These are phyloP conservation scores for Zychaea mexicana DNA, from an alignment of 371 early-diverging fungal genomes.

Conservation along the genomic window DNA sequence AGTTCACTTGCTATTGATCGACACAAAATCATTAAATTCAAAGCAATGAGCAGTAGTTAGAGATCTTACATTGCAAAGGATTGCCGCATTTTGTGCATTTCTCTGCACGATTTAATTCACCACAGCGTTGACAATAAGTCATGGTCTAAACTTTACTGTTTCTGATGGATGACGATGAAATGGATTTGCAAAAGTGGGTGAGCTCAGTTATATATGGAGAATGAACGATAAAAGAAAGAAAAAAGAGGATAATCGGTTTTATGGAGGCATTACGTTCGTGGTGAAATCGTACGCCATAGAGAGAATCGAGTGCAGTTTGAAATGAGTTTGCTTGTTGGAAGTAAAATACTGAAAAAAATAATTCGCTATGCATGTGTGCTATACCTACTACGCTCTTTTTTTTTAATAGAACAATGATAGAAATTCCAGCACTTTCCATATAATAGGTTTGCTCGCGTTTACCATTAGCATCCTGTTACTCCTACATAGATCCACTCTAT, in stretches of 20 bases:
- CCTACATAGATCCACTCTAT: too few relatives aligned
- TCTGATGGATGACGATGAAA: not conserved
- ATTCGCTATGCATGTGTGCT: too few relatives aligned
- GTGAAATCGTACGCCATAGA: not conserved
- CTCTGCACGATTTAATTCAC: slow-evolving; percentile 31
- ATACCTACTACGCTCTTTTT: not conserved
- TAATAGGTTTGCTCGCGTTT: too few relatives aligned
- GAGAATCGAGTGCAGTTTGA: slow-evolving; percentile 4
- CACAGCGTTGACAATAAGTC: slow-evolving; percentile 41
- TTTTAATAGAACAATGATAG: not conserved
- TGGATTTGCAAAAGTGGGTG: not conserved
- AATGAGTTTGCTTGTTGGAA: slow-evolving; percentile 10
- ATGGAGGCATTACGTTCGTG: not conserved
- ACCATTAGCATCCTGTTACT: too few relatives aligned
- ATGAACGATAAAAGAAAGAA: slow-evolving; percentile 5
- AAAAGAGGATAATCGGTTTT: slow-evolving; percentile 1
- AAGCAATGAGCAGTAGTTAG: not conserved
- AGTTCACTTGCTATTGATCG: too few relatives aligned
- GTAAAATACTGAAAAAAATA: slow-evolving; percentile 9
- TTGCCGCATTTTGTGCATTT: slow-evolving; percentile 37
- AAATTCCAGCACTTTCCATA: too few relatives aligned
- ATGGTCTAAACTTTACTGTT: slow-evolving; percentile 12
- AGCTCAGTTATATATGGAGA: not conserved
- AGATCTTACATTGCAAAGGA: slow-evolving; percentile 15
- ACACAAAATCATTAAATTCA: not conserved